Evolutionary conservation across 2,329 filamentous ascomycete genomes (phyloP), one percentile per base, ranked within the genome.

Genomic region (Claviceps pusilla): DNA sequence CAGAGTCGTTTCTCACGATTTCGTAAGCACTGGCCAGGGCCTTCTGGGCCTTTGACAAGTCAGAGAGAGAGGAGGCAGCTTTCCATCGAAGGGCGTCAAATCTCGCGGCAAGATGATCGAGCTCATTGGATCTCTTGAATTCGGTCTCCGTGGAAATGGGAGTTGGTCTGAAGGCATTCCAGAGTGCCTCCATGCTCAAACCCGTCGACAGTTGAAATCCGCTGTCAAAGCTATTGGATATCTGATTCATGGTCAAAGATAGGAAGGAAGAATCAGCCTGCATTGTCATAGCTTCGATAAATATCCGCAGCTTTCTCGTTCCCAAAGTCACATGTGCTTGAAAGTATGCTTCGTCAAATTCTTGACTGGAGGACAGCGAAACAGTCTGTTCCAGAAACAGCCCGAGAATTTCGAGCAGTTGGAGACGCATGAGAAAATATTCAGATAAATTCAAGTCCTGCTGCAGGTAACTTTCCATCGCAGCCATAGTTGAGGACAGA

Each of bases 151-250:
- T 73, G 1, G 73, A 68, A 28, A 83, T 72, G 4, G 80, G 75
- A 11, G 71, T 66, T 0, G 89, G 87, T 53, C 86, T 79, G 62
- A 94, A 79, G 1, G 73, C 63, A 46, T 79, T 78, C 91, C 90
- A 95, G 5, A 95, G 74, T 9, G 72, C 66, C 63, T 93, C 86
- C 86, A 94, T 93, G 59, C 81, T 84, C 12, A 89, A 71, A 0
- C 89, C 89, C 2, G 85, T 89, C 0, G 75, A 82, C 14, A 94
- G 71, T 54, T 82, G 81, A 70, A 89, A 90, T 2, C 80, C 82
- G 16, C 80, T 76, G 29, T 79, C 76, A 63, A 95, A 91, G 51
- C 76, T 75, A 43, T 70, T 70, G 47, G 76, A 68, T 2, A 84
- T 62, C 6, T 68, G 71, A 0, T 67, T 62, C 1, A 73, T 60